These are phyloP conservation scores for Rosa hybrid DNA, from an alignment of 331 rosid genomes.

Conservation along the genomic window DNA sequence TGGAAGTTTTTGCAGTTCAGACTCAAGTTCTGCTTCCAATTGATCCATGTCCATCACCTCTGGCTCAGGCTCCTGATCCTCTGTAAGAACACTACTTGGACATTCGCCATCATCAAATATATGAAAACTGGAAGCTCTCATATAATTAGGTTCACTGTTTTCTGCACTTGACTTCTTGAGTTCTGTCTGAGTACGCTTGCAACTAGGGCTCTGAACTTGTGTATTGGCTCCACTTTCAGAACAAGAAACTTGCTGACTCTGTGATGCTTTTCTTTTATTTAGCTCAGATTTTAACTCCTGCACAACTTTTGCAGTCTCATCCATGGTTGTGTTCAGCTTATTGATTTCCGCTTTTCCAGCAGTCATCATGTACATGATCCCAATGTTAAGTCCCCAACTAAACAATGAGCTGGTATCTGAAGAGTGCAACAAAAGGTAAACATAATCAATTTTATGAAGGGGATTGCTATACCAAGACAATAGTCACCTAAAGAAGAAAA, in stretches of 20 bases:
- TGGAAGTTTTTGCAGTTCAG: conserved; percentile 65
- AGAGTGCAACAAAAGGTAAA: conserved; percentile 15
- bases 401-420: conserved; percentile 54
- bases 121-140: conserved; percentile 28
- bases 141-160: conserved; percentile 19
- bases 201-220: conserved; percentile 20
- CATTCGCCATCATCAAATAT: conserved; percentile 48
- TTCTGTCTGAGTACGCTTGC: conserved; percentile 26
- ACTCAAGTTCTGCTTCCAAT: conserved; percentile 67
- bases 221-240: conserved; percentile 29
- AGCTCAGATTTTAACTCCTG: conserved; percentile 57
- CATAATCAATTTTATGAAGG: conserved; percentile 1
- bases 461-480: background rate
- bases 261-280: conserved; percentile 47
- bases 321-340: conserved; percentile 48
- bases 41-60: conserved; percentile 56
- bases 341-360: conserved; percentile 56
- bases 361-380: conserved; percentile 70
- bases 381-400: conserved; percentile 68
- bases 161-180: conserved; percentile 27
- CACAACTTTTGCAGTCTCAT: conserved; percentile 54
- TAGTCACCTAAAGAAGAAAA: background rate
- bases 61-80: conserved; percentile 54
- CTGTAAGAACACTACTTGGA: conserved; percentile 65
- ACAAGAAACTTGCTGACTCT: conserved; percentile 19